Base-by-base conservation (phyloP, 768 basidiomycete genomes). In the Russula sp. region DNA sequence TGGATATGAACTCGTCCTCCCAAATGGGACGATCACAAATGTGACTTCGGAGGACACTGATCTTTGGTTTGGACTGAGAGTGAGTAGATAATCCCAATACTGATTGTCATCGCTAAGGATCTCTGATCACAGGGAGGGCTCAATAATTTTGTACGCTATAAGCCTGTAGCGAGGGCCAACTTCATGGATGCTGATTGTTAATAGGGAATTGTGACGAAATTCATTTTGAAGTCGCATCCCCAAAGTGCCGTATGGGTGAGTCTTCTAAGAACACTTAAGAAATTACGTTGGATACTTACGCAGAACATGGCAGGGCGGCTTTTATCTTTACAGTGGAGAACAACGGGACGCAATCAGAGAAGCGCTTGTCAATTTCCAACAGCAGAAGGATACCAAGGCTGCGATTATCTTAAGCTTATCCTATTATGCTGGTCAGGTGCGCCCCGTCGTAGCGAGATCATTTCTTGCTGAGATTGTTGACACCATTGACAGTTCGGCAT, bases 1-100 rank as follows among this genome's bases (percentile, higher is more conserved):
- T 14, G 66, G 50, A 34, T 68, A 66, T 14, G 55, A 72, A 54
- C 59, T 75, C 16, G 72, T 74, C 16, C 54, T 71, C 1, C 73
- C 74, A 8, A 66, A 68, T 45, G 76, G 75, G 4, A 57, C 56
- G 1, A 51, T 59, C 13, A 49, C 22, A 14, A 32, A 43, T 6
- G 56, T 61, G 16, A 65, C 64, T 7, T 14, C 56, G 11, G 25
- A 58, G 2, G 45, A 63, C 6, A 13, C 20, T 1, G 61, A 63
- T 50, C 51, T 63, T 11, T 63, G 57, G 64, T 65, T 65, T 41
- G 64, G 43, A 18, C 34, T 65, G 18, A 45, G 64, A 32, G 64
- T 65, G 34, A 56, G 64, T 25, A 29, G 9, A 1, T n/a, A 36
- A 51, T 10, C n/a, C 36, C 34, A 10, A 35, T 35, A 11, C 10